Base-by-base conservation (phyloP, 2,329 filamentous ascomycete genomes). In the Scortechinia acanthostroma region DNA sequence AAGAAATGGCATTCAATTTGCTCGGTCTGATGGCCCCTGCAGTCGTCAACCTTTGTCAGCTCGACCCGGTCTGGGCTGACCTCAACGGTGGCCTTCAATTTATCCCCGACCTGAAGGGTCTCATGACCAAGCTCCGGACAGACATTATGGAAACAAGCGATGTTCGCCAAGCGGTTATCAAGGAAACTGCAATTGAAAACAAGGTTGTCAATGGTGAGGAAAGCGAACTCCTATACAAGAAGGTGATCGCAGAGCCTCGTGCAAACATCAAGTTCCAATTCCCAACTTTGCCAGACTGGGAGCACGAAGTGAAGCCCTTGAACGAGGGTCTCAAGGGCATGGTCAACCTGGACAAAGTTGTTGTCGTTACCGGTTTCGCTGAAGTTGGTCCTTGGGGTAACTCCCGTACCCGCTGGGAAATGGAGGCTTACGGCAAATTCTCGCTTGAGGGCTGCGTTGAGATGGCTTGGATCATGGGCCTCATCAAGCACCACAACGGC, bases 381-480 rank as follows among this genome's bases (percentile, higher is more conserved):
- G 66, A 69, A 50, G 45, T 61, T 6, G 60, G 70, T 15, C 81
- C 82, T 2, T 86, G 78, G 77, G 82, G 82, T 63, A 86, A 83
- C 62, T 80, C 80, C 6, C 72, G 83, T 50, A 85, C 80, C 15
- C 75, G 83, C 42, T 87, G 83, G 83, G 79, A 87, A 64, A 85
- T 86, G 77, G 83, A 87, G 57, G 73, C 77, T 10, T 73, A 77
- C 48, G 82, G 81, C 53, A 68, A 81, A 47, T 83, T 86, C 61
- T 83, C 78, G 2, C 68, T 83, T n/a, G 80, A 85, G 55, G 82
- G 81, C 6, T 85, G 77, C 50, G 72, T 86, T 42, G 83, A 87
- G 58, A 82, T 86, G 76, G 82, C 82, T 4, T 86, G 82, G 82
- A 77, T 86, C 58, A 86, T 84, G 76, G 81, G 82, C 49, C 69